phyloP scores from a whole-genome alignment of 2,329 filamentous ascomycete genomes.

The Monosporascus ibericus region DNA sequence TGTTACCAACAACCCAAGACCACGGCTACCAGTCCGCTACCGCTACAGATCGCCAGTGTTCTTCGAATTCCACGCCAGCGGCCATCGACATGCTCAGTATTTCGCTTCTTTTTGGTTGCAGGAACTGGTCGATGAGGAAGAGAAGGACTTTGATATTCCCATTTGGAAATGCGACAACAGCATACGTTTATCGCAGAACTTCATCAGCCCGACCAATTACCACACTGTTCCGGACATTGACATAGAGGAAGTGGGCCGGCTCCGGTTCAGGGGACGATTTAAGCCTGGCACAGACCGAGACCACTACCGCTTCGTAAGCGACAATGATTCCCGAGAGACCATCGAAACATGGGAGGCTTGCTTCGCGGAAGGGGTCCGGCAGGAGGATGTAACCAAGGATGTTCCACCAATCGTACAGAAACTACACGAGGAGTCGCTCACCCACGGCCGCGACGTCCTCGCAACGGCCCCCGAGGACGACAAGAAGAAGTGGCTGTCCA shows the following conservation, averaged over 20 bases:
- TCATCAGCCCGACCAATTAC: conserved; percentile 76
- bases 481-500: conserved; percentile 70
- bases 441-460: conserved; percentile 74
- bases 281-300: conserved; percentile 85
- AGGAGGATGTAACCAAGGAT: conserved; percentile 63
- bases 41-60: conserved; percentile 86
- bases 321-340: conserved; percentile 86
- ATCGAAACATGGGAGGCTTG: conserved; percentile 95
- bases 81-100: conserved; percentile 64
- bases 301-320: conserved; percentile 74
- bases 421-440: conserved; percentile 76
- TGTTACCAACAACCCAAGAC: conserved; percentile 30
- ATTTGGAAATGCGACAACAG: conserved; percentile 80
- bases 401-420: conserved; percentile 66
- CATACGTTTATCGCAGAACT: conserved; percentile 79
- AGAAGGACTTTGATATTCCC: conserved; percentile 74
- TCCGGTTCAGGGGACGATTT: conserved; percentile 76
- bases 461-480: conserved; percentile 66
- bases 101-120: conserved; percentile 84
- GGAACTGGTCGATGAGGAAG: conserved; percentile 75
- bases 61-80: conserved; percentile 71
- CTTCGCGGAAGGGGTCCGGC: conserved; percentile 76
- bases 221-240: conserved; percentile 65
- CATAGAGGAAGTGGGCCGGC: conserved; percentile 71
- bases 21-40: conserved; percentile 81